Conservation (phyloP, 164 flowering plant species). For the Aristolochia contorta region DNA sequence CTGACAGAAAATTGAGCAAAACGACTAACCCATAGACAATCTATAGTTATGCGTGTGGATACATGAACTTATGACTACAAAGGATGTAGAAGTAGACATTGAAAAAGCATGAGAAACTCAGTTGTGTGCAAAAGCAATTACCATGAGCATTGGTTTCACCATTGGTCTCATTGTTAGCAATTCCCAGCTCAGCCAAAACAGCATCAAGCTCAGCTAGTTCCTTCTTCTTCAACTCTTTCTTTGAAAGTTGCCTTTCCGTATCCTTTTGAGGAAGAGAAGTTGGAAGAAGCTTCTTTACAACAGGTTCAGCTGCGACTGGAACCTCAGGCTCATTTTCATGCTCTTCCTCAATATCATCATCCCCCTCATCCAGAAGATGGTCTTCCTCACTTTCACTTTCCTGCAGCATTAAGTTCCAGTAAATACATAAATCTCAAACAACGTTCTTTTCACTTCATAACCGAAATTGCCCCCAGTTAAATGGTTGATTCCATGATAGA, state of each 20-base stretch:
- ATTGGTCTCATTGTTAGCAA: slow-evolving; percentile 30
- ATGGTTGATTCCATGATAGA: background rate
- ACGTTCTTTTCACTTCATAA: no score
- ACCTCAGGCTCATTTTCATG: slow-evolving; percentile 57
- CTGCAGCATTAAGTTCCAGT: slow-evolving; percentile 21
- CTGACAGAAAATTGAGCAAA: no score
- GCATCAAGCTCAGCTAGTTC: slow-evolving; percentile 87
- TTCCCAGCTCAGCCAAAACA: slow-evolving; percentile 71
- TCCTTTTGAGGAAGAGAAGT: slow-evolving; percentile 45
- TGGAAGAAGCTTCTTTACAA: slow-evolving; percentile 34
- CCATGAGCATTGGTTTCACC: slow-evolving; percentile 40
- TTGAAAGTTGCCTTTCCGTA: slow-evolving; percentile 81
- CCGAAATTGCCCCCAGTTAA: no score
- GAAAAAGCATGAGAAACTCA: no score
- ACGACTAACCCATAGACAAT: no score
- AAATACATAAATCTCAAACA: background rate
- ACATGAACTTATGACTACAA: background rate
- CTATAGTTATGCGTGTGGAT: background rate
- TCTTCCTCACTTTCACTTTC: slow-evolving; percentile 91
- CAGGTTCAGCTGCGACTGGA: slow-evolving; percentile 32
- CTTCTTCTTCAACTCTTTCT: slow-evolving; percentile 85
- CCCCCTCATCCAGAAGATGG: slow-evolving; percentile 45
- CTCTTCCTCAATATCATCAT: slow-evolving; percentile 65
- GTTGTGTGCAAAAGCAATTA: slow-evolving; percentile 11
- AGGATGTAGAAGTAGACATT: background rate